Evolutionary conservation across 768 basidiomycete species (phyloP).

Genomic region (Russula dissimulans): DNA sequence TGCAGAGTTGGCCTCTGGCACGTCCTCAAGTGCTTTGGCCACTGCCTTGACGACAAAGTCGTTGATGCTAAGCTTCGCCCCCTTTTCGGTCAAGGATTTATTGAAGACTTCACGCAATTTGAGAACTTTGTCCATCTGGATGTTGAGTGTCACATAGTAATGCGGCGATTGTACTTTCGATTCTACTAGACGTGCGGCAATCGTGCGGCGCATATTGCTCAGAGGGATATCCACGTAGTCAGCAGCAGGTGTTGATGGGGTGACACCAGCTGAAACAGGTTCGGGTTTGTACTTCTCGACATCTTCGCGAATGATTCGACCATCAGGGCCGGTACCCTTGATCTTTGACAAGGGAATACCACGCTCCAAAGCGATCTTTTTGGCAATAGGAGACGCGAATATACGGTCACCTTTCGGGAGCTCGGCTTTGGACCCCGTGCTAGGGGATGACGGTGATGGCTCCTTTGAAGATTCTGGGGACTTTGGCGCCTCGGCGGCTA

Average conservation of each 20-base stretch:
- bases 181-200: conserved; percentile 82
- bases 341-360: conserved; percentile 85
- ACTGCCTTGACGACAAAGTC: conserved; percentile 97
- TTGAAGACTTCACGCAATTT: conserved; percentile 97
- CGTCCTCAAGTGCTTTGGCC: conserved; percentile 82
- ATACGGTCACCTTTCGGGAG: conserved; percentile 68
- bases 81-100: conserved; percentile 74
- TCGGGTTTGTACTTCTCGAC: conserved; percentile 79
- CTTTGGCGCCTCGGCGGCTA: conserved; percentile 36
- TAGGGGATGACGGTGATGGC: conserved; percentile 24
- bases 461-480: conserved; percentile 29
- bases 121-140: conserved; percentile 93
- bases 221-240: conserved; percentile 88
- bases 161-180: conserved; percentile 94
- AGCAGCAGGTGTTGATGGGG: conserved; percentile 39
- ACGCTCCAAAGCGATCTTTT: conserved; percentile 91
- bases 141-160: conserved; percentile 91
- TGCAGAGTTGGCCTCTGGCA: conserved; percentile 96
- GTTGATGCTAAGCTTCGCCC: conserved; percentile 91
- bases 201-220: conserved; percentile 90
- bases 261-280: conserved; percentile 36
- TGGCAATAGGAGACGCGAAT: conserved; percentile 92
- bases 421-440: conserved; percentile 41
- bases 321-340: conserved; percentile 89
- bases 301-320: conserved; percentile 90